These are phyloP conservation scores for Melampsora occidentalis DNA, from an alignment of 1,284 basidiomycete species.

Conservation along the genomic window DNA sequence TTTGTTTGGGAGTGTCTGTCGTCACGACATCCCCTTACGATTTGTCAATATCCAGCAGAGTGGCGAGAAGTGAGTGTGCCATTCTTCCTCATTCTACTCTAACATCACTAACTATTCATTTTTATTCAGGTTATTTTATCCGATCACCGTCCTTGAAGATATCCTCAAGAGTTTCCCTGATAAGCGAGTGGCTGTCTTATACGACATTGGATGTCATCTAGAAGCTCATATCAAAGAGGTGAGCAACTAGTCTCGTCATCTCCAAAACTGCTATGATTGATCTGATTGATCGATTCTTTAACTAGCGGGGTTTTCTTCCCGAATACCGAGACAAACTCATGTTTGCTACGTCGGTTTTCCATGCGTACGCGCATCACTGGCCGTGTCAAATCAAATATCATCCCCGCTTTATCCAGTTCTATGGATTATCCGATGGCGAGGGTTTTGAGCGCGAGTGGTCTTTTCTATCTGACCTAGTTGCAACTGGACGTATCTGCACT, in stretches of 20 bases:
- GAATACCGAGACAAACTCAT: not conserved
- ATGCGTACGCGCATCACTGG: conserved; percentile 42
- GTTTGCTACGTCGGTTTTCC: conserved; percentile 35
- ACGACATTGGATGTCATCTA: conserved; percentile 30
- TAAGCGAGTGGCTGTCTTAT: not conserved
- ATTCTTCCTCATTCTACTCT: not conserved
- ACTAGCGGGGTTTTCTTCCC: not conserved
- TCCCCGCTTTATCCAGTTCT: conserved; percentile 2
- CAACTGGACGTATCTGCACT: not conserved
- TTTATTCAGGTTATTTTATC: conserved; percentile 16
- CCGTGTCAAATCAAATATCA: conserved; percentile 27
- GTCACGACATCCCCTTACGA: conserved; percentile 18
- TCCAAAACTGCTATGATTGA: not conserved
- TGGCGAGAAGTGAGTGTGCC: conserved; percentile 20
- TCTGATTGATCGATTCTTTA: not conserved
- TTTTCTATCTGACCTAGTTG: conserved; percentile 12
- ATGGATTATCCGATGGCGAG: conserved; percentile 33
- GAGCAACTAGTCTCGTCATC: not conserved
- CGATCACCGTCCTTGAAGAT: not conserved
- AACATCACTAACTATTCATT: not conserved
- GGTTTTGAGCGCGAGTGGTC: conserved; percentile 33
- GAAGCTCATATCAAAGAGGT: conserved; percentile 27
- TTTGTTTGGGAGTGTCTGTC: conserved; percentile 16
- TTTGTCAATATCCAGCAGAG: conserved; percentile 9
- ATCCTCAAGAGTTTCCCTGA: not conserved